Evolutionary conservation across 441 rosid species (phyloP).

Genomic region (Adansonia rubrostipa): DNA sequence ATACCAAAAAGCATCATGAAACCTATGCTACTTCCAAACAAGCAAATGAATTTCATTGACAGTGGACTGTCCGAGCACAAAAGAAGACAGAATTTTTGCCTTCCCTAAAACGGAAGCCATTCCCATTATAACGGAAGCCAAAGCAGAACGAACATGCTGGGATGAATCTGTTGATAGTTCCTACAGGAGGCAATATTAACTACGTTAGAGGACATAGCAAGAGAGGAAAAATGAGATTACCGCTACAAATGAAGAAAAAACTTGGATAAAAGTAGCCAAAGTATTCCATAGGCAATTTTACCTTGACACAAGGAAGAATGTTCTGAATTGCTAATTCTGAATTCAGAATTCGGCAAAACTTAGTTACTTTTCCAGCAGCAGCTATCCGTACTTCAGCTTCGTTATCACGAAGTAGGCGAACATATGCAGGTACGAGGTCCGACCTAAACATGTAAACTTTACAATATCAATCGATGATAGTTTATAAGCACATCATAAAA

Average conservation of each 20-base stretch:
- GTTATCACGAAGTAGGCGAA: conserved; percentile 77
- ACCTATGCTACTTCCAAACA: neutral
- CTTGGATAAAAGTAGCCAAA: conserved; percentile 1
- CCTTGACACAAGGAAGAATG: conserved; percentile 87
- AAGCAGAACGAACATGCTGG: conserved; percentile 96
- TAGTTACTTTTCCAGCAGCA: conserved; percentile 82
- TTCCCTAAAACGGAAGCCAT: conserved; percentile 95
- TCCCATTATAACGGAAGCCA: conserved; percentile 99
- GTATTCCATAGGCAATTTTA: conserved; percentile 30
- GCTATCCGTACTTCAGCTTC: conserved; percentile 92
- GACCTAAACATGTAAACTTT: conserved; percentile 44
- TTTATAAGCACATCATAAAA: conserved; percentile 15
- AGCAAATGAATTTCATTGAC: neutral
- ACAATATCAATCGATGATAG: conserved; percentile 19
- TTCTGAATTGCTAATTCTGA: conserved; percentile 78
- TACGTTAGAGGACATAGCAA: conserved; percentile 23
- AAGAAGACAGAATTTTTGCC: conserved; percentile 38
- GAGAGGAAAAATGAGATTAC: neutral
- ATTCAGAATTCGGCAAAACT: conserved; percentile 71
- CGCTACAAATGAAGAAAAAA: neutral
- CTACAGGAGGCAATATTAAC: conserved; percentile 45
- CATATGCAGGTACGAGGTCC: conserved; percentile 81
- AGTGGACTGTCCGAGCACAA: neutral
- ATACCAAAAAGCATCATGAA: neutral
- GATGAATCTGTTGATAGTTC: conserved; percentile 96